Base-by-base conservation (phyloP, 2,329 filamentous ascomycete genomes). In the Aspergillus piperis region DNA sequence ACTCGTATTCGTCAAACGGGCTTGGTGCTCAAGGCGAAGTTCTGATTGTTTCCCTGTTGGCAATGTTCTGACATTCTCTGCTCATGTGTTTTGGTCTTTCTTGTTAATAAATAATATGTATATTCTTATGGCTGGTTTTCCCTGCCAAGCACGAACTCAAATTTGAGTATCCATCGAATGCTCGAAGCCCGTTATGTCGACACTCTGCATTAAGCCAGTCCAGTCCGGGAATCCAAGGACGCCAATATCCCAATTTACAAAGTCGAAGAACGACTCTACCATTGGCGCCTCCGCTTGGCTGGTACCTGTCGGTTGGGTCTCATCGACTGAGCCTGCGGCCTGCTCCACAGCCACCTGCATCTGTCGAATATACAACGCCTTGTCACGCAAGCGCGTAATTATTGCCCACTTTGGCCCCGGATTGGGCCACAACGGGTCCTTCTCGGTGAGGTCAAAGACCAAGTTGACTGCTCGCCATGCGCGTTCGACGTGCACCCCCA, bases 401-500 rank as follows among this genome's bases (percentile, higher is more conserved):
- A 70, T 62, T 7, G 63, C 64, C 68, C 68, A 70, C 52, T 68
- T 70, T 0, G 64, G 64, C 2, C 67, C 68, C 1, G 63, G 64
- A 13, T 67, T 63, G 2, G 68, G 66, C 65, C 63, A 66, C 2
- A 57, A 57, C 3, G 66, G 55, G 23, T 67, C 60, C 5, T 51
- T 57, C 19, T 70, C 65, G 5, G 41, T 58, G 8, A 69, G 17
- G 7, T 62, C 57, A 19, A 69, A 70, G 8, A 59, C 60, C 1
- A 15, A 32, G 8, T 67, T 61, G 0, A 70, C 38, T 3, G 11
- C 54, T 1, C 49, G 53, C 72, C 80, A 79, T 0, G 75, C 79
- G 17, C 74, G 66, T 0, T 71, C 68, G 0, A 68, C 68, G 19
- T 66, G 66, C 0, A 66, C 64, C 0, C 73, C 76, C 0, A 62